Conservation (phyloP, 2,329 filamentous ascomycete species). For the Penicillium occitanis region DNA sequence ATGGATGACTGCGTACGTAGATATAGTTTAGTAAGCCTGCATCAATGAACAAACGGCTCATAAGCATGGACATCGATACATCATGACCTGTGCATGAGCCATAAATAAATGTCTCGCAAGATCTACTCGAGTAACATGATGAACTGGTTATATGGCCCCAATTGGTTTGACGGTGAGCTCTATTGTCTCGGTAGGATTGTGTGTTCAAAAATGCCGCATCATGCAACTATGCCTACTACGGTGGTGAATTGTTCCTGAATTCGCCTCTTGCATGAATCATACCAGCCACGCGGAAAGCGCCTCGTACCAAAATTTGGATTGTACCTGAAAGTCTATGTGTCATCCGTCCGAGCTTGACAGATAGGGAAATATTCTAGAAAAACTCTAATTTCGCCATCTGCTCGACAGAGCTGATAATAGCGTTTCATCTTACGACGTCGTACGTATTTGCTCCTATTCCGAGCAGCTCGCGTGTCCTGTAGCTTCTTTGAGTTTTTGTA, state of each 20-base stretch:
- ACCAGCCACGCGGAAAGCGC: not conserved
- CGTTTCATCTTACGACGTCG: not conserved
- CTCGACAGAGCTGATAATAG: not conserved
- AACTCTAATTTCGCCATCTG: not conserved
- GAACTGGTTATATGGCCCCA: not conserved
- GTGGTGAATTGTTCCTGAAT: not conserved
- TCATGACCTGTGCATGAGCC: not conserved
- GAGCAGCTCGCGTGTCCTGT: not conserved
- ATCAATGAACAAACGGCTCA: not conserved
- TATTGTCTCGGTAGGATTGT: not conserved
- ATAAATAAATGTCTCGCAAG: not conserved
- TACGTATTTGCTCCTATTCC: not conserved
- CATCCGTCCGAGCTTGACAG: not conserved
- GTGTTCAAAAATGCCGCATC: not conserved
- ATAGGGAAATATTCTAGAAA: conserved; percentile 16
- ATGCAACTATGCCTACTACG: not conserved
- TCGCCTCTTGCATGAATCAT: not conserved
- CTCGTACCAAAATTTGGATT: not conserved
- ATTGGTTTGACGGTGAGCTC: not conserved
- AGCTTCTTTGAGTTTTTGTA: not conserved
- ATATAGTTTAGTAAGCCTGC: not conserved
- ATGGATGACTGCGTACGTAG: not conserved
- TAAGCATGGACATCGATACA: too few species aligned
- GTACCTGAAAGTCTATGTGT: conserved; percentile 2
- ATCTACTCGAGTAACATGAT: not conserved